phyloP scores from a whole-genome alignment of 805 yeast species.

The Hyphopichia homilentoma region DNA sequence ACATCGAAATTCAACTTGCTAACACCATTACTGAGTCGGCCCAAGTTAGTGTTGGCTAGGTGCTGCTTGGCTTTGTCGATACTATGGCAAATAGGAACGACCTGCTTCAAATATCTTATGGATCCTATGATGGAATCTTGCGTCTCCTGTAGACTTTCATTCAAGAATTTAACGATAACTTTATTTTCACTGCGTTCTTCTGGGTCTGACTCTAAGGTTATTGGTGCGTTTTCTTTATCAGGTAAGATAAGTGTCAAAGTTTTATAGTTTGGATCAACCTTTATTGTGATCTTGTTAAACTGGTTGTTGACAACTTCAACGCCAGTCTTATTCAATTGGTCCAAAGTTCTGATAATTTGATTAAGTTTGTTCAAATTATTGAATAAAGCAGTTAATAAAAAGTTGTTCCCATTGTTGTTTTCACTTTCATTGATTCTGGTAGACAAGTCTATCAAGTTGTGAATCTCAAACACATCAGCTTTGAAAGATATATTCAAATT shows the following conservation, averaged over 20 bases:
- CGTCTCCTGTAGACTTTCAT: conserved; percentile 7
- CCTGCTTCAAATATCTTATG: conserved; percentile 28
- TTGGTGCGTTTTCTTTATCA: conserved; percentile 9
- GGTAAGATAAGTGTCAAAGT: conserved; percentile 16
- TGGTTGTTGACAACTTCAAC: conserved; percentile 24
- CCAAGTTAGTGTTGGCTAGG: not conserved
- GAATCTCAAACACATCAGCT: conserved; percentile 24
- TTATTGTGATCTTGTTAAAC: conserved; percentile 24
- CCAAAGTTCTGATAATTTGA: conserved; percentile 28
- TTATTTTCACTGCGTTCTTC: conserved; percentile 10
- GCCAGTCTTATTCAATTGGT: conserved; percentile 26
- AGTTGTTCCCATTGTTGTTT: conserved; percentile 6
- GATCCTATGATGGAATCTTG: conserved; percentile 26
- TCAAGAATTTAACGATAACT: conserved; percentile 11
- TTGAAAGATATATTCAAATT: conserved; percentile 19
- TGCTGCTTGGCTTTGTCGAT: conserved; percentile 12
- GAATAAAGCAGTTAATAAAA: conserved; percentile 25
- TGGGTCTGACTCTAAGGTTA: conserved; percentile 1
- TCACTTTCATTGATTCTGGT: conserved; percentile 16
- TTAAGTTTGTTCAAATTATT: conserved; percentile 27
- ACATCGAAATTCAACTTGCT: conserved; percentile 29
- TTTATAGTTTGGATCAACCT: conserved; percentile 21
- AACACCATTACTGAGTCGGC: conserved; percentile 27
- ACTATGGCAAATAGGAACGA: conserved; percentile 26
- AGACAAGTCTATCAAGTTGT: conserved; percentile 24